Evolutionary conservation across 1,284 basidiomycete species (phyloP).

Genomic region (Pisolithus thermaeus): DNA sequence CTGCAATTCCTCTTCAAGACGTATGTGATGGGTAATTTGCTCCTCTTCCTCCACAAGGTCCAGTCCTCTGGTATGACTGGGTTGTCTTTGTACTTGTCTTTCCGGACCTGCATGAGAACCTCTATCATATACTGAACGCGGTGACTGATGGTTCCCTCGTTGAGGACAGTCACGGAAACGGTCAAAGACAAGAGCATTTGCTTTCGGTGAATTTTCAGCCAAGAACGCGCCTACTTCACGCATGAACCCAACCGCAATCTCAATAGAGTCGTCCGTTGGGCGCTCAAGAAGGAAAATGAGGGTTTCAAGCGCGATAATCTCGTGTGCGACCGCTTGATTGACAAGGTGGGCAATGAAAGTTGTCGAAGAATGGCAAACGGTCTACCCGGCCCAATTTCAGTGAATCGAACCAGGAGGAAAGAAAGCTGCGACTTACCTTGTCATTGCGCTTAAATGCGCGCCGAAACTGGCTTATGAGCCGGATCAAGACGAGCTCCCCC

Average conservation of each 20-base stretch:
- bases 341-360: constrained; percentile 97
- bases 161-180: constrained; percentile 94
- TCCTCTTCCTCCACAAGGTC: constrained; percentile 98
- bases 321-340: constrained; percentile 93
- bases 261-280: constrained; percentile 96
- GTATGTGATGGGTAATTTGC: constrained; percentile 91
- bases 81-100: constrained; percentile 99
- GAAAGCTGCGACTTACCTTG: constrained; percentile 57
- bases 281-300: constrained; percentile 91
- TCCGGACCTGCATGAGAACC: constrained; percentile 95
- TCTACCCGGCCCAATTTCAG: constrained; percentile 38
- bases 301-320: constrained; percentile 93
- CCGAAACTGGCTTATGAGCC: constrained; percentile 93
- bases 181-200: constrained; percentile 90
- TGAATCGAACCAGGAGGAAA: not conserved
- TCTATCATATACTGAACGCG: constrained; percentile 99
- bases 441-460: constrained; percentile 92
- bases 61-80: constrained; percentile 86
- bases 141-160: constrained; percentile 71
- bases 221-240: constrained; percentile 96
- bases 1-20: constrained; percentile 91
- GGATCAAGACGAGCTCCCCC: constrained; percentile 85
- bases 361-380: constrained; percentile 89
- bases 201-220: constrained; percentile 89
- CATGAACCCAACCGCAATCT: constrained; percentile 97